phyloP scores from a whole-genome alignment of 106 monocot genomes.

The Vanilla planifolia region DNA sequence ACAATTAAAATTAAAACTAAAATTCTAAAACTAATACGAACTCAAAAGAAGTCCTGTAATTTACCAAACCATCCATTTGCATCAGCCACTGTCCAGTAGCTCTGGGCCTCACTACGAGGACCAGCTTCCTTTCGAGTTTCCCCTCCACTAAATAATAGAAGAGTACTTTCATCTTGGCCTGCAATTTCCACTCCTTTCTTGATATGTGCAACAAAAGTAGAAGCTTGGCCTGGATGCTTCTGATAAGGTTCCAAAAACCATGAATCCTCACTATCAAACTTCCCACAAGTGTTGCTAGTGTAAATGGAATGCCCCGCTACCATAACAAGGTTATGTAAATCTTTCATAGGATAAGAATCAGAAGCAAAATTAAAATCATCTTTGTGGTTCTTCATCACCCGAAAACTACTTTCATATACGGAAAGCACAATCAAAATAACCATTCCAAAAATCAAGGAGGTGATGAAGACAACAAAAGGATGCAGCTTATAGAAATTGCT shows the following conservation, averaged over 20 bases:
- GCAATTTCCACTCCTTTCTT: conserved; percentile 71
- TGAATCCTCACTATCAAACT: conserved; percentile 75
- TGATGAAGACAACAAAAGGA: conserved; percentile 41
- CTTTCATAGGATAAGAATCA: conserved; percentile 45
- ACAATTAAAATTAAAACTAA: background rate
- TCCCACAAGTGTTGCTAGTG: conserved; percentile 75
- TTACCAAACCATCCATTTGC: conserved; percentile 93
- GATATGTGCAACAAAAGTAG: conserved; percentile 83
- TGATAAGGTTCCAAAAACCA: conserved; percentile 96
- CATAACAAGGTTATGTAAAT: conserved; percentile 86
- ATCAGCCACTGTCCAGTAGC: conserved; percentile 94
- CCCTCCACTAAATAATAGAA: conserved; percentile 96
- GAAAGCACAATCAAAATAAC: conserved; percentile 57
- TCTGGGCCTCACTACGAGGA: conserved; percentile 89
- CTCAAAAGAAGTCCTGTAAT: conserved; percentile 4
- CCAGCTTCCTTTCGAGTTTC: conserved; percentile 95
- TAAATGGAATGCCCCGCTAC: conserved; percentile 96
- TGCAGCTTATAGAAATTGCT: conserved; percentile 56
- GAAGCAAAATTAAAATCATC: conserved; percentile 9
- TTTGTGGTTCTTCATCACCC: conserved; percentile 27
- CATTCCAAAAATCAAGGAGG: conserved; percentile 53
- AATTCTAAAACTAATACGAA: background rate
- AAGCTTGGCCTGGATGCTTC: conserved; percentile 79
- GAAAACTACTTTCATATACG: conserved; percentile 40
- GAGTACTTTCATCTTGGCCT: conserved; percentile 62